phyloP scores from a whole-genome alignment of 306 rosid species.

The Lupinus albus region DNA sequence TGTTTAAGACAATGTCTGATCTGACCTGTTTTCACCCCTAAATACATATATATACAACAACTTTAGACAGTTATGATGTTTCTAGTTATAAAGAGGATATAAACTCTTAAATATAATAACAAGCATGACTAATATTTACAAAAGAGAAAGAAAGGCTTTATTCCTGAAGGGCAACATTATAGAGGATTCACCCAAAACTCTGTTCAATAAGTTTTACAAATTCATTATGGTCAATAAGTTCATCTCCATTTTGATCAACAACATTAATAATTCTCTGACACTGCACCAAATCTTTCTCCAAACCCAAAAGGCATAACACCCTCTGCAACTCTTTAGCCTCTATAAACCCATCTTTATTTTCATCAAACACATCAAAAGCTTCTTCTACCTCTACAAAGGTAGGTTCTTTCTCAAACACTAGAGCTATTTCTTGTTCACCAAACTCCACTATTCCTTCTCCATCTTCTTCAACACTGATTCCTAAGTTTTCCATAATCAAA shows the following conservation, averaged over 20 bases:
- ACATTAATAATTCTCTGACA: slow-evolving; percentile 50
- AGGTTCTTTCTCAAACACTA: slow-evolving; percentile 49
- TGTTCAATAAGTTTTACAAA: slow-evolving; percentile 47
- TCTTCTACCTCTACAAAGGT: slow-evolving; percentile 51
- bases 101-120: too few species aligned
- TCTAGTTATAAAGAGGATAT: too few species aligned
- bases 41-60: too few species aligned
- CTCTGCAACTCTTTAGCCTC: slow-evolving; percentile 48
- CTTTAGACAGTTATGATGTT: too few species aligned
- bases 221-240: slow-evolving; percentile 46
- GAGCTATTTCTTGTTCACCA: slow-evolving; percentile 37
- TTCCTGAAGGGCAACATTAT: neutral
- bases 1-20: too few species aligned
- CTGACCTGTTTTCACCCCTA: too few species aligned
- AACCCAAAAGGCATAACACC: slow-evolving; percentile 46
- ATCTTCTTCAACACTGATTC: slow-evolving; percentile 23
- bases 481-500: slow-evolving; percentile 46
- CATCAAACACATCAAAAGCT: slow-evolving; percentile 59
- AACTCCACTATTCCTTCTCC: slow-evolving; percentile 16
- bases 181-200: slow-evolving; percentile 16
- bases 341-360: slow-evolving; percentile 55
- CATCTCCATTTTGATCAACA: slow-evolving; percentile 53
- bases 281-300: slow-evolving; percentile 36
- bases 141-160: neutral
- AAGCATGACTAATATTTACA: too few species aligned